Evolutionary conservation across 176 grass and related monocot genomes (phyloP).

Genomic region (Rhynchospora tenuis): DNA sequence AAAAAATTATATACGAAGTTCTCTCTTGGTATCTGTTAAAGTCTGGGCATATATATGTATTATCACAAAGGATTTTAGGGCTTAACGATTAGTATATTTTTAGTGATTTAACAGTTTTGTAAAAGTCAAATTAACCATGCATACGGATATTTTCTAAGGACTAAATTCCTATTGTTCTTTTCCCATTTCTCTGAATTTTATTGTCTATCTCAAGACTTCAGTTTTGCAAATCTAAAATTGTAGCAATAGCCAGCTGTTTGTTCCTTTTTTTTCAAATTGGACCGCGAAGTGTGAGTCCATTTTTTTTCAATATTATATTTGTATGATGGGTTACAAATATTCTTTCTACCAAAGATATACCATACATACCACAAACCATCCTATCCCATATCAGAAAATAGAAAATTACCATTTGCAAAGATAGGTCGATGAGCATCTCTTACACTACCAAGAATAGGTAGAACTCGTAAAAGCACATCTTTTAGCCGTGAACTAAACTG

Average conservation of each 20-base stretch:
- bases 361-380: neutral
- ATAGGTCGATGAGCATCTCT: conserved; percentile 71
- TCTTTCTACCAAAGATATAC: neutral
- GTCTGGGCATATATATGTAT: neutral
- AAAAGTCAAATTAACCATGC: neutral
- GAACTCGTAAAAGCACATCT: conserved; percentile 86
- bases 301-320: neutral
- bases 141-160: neutral
- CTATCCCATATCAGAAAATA: conserved; percentile 5
- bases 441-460: conserved; percentile 93
- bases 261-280: neutral
- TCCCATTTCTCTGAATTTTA: neutral
- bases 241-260: neutral
- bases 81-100: neutral
- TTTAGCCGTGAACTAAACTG: conserved; percentile 91
- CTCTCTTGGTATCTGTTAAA: neutral
- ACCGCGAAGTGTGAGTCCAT: neutral
- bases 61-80: neutral
- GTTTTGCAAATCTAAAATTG: neutral
- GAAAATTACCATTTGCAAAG: conserved; percentile 88
- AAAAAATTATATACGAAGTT: conserved; percentile 12
- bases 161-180: neutral
- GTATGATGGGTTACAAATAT: neutral
- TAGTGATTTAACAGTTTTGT: neutral
- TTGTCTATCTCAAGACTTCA: neutral